Evolutionary conservation across 2,329 filamentous ascomycete genomes (phyloP).

Genomic region (Diplodia mutila): DNA sequence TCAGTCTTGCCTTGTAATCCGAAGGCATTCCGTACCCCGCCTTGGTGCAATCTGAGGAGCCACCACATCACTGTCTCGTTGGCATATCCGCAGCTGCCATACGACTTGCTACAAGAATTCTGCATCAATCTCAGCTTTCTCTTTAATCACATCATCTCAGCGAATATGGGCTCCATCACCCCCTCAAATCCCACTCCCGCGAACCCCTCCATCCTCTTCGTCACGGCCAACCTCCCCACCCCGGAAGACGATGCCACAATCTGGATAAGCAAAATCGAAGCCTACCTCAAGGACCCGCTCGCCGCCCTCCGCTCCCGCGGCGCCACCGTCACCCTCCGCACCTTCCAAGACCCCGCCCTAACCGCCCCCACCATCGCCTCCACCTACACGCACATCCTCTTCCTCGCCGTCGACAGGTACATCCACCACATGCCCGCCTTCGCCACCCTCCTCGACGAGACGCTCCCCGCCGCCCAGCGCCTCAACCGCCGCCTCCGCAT

Average conservation of each 20-base stretch:
- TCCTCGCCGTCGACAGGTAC: slow-evolving; percentile 23
- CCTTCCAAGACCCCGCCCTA: slow-evolving; percentile 4
- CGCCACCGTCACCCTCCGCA: slow-evolving; percentile 5
- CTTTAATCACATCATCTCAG: background rate
- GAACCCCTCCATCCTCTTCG: slow-evolving; percentile 16
- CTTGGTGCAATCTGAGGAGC: background rate
- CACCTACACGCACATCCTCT: slow-evolving; percentile 23
- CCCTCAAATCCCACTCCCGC: background rate
- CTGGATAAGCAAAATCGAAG: slow-evolving; percentile 22
- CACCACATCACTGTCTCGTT: background rate
- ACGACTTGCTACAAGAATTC: background rate
- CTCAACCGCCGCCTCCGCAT: slow-evolving; percentile 23
- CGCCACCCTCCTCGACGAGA: slow-evolving; percentile 2
- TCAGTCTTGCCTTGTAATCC: background rate
- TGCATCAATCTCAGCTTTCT: background rate
- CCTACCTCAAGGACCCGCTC: slow-evolving; percentile 4
- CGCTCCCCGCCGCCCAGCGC: slow-evolving; percentile 15
- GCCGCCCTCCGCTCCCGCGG: background rate
- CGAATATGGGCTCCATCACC: background rate
- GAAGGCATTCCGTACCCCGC: background rate
- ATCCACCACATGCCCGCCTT: slow-evolving; percentile 20
- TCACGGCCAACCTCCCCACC: slow-evolving; percentile 13
- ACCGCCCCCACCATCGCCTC: slow-evolving; percentile 12
- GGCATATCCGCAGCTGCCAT: background rate
- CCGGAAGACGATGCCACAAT: background rate